phyloP scores from a whole-genome alignment of 441 rosid species.

The Adansonia madagascariensis region DNA sequence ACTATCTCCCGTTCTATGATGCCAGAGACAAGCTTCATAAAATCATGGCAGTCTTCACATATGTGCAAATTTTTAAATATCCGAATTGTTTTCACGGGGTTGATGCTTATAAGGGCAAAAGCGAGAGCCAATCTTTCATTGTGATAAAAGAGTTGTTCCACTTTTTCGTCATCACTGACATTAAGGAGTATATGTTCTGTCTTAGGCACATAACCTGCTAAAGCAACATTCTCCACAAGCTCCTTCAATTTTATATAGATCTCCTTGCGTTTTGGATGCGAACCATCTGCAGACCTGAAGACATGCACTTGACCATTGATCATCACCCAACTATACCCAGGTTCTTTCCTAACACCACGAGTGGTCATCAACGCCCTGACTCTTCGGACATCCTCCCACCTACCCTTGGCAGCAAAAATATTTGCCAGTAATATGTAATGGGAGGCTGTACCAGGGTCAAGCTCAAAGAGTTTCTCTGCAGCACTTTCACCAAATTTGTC shows the following conservation, averaged over 20 bases:
- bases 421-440: slow-evolving; percentile 38
- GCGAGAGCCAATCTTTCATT: slow-evolving; percentile 49
- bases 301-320: slow-evolving; percentile 2
- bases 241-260: slow-evolving; percentile 18
- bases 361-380: slow-evolving; percentile 36
- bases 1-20: slow-evolving; percentile 17
- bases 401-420: slow-evolving; percentile 35
- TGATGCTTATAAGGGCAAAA: slow-evolving; percentile 35
- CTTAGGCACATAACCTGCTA: slow-evolving; percentile 35
- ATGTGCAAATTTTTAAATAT: slow-evolving; percentile 42
- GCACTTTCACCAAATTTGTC: slow-evolving; percentile 37
- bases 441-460: slow-evolving; percentile 39
- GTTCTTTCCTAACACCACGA: slow-evolving; percentile 29
- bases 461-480: slow-evolving; percentile 26
- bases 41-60: slow-evolving; percentile 46
- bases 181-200: slow-evolving; percentile 38
- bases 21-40: slow-evolving; percentile 41
- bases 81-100: slow-evolving; percentile 32
- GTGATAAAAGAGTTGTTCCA: slow-evolving; percentile 37
- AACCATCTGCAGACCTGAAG: slow-evolving; percentile 17
- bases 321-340: slow-evolving; percentile 21
- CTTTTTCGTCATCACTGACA: slow-evolving; percentile 34
- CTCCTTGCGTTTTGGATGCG: background rate
- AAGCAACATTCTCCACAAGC: slow-evolving; percentile 20
- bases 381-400: slow-evolving; percentile 34